A percentile compares a stretch with the other conserved stretches of the same genome.
These are phyloP conservation scores for Tetrahymena thermophila DNA, from an alignment of 73 alveolate genomes.

Conservation along the genomic window DNA sequence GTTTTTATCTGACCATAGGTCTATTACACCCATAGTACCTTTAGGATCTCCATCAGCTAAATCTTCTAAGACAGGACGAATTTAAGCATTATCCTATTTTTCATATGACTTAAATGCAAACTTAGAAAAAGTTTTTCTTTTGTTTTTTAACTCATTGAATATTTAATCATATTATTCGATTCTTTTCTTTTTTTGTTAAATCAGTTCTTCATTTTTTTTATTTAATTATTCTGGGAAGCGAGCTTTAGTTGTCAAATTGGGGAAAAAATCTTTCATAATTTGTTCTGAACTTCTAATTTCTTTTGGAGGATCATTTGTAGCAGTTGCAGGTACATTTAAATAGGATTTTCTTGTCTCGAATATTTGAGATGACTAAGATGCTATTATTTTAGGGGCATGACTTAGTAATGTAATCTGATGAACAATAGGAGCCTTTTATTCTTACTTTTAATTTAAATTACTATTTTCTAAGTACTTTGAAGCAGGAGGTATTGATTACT, in stretches of 20 bases:
- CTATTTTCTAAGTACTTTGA: background rate
- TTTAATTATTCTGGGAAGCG: background rate
- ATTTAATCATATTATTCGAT: background rate
- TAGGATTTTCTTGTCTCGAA: background rate
- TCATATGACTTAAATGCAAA: background rate
- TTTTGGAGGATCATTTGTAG: background rate
- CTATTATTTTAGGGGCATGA: background rate
- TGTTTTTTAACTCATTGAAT: background rate
- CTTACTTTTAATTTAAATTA: background rate
- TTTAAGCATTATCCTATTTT: background rate
- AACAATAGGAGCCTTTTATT: background rate
- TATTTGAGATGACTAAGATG: background rate
- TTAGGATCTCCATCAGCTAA: background rate
- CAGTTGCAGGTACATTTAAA: background rate
- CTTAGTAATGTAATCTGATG: background rate
- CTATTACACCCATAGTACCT: background rate
- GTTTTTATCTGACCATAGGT: background rate
- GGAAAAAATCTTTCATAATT: background rate
- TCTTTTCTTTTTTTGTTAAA: background rate
- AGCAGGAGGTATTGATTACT: background rate
- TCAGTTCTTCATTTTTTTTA: background rate
- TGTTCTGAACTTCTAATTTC: background rate
- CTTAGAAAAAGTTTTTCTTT: background rate
- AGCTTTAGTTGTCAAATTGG: background rate
- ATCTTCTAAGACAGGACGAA: background rate